Evolutionary conservation across 2,329 filamentous ascomycete species (phyloP).

Genomic region (Xylaria arbuscula): DNA sequence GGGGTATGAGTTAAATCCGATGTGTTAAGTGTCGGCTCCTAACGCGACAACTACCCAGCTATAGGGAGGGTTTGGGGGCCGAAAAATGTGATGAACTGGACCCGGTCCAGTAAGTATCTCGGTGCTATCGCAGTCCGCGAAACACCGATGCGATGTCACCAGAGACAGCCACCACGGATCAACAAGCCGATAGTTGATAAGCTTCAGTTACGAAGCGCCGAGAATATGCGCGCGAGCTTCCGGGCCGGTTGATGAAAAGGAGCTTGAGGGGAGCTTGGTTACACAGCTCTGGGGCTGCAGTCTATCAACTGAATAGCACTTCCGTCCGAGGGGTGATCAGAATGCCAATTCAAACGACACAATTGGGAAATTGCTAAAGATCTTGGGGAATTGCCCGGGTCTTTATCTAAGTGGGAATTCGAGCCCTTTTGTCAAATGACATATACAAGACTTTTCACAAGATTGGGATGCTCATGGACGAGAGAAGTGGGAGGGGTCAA

Average conservation of each 20-base stretch:
- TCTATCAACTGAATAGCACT: constrained; percentile 17
- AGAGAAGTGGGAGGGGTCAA: constrained; percentile 30
- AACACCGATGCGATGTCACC: constrained; percentile 15
- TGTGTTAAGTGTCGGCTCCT: constrained; percentile 12
- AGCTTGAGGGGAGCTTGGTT: constrained; percentile 23
- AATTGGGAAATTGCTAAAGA: constrained; percentile 15
- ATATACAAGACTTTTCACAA: constrained; percentile 18
- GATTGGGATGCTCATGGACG: constrained; percentile 28
- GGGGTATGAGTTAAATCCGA: background rate
- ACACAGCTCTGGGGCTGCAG: constrained; percentile 33
- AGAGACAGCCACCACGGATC: background rate
- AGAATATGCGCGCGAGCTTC: constrained; percentile 15
- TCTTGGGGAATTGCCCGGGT: constrained; percentile 12
- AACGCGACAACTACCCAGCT: constrained; percentile 13
- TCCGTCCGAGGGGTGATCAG: background rate
- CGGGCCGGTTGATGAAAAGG: constrained; percentile 13
- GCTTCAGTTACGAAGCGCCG: constrained; percentile 2
- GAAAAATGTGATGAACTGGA: constrained; percentile 18
- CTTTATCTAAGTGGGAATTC: constrained; percentile 16
- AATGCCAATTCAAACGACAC: background rate
- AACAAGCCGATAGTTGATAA: constrained; percentile 6
- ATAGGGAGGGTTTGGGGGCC: constrained; percentile 27
- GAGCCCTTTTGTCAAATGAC: constrained; percentile 33
- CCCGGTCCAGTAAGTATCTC: background rate
- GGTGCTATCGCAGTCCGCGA: constrained; percentile 4